Percentiles rank a stretch among this genome's conserved stretches.
Conservation (phyloP, 2,329 filamentous ascomycete species). For the Cucurbitaria berberidis region DNA sequence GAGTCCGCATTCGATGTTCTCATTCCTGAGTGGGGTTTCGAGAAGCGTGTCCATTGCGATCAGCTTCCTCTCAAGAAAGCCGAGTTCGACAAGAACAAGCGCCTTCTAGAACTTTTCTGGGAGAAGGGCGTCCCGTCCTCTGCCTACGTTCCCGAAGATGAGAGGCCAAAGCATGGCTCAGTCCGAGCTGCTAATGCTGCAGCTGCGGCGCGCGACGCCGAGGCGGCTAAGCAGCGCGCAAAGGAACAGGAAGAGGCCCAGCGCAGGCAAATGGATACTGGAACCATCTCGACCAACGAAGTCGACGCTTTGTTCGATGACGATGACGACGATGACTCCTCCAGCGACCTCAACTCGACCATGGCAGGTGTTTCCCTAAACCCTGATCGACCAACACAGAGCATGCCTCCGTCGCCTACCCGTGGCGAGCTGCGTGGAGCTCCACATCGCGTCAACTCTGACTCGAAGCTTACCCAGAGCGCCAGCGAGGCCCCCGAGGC, state of each 20-base stretch:
- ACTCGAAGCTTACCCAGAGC: conserved; percentile 82
- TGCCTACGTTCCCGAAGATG: conserved; percentile 94
- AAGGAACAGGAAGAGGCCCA: conserved; percentile 90
- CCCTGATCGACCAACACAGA: conserved; percentile 87
- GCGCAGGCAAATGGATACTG: conserved; percentile 91
- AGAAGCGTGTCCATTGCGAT: conserved; percentile 99
- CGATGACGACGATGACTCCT: conserved; percentile 76
- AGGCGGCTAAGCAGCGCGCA: conserved; percentile 78
- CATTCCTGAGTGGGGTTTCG: conserved; percentile 97
- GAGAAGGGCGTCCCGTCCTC: conserved; percentile 98
- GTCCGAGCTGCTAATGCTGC: conserved; percentile 77
- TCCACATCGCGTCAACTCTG: conserved; percentile 88
- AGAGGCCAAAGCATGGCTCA: conserved; percentile 82
- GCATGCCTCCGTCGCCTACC: conserved; percentile 88
- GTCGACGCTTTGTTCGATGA: conserved; percentile 96
- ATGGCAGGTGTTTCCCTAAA: conserved; percentile 88
- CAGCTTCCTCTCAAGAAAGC: conserved; percentile 98
- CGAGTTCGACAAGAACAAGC: conserved; percentile 97
- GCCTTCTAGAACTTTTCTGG: conserved; percentile 96
- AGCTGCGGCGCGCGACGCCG: conserved; percentile 78
- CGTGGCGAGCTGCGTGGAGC: conserved; percentile 72
- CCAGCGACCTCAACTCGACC: conserved; percentile 85
- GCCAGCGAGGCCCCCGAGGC: conserved; percentile 73
- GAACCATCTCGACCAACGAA: conserved; percentile 90
- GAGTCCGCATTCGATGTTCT: conserved; percentile 98